Conservation (phyloP, 2,329 filamentous ascomycete species). For the Zalaria obscura region DNA sequence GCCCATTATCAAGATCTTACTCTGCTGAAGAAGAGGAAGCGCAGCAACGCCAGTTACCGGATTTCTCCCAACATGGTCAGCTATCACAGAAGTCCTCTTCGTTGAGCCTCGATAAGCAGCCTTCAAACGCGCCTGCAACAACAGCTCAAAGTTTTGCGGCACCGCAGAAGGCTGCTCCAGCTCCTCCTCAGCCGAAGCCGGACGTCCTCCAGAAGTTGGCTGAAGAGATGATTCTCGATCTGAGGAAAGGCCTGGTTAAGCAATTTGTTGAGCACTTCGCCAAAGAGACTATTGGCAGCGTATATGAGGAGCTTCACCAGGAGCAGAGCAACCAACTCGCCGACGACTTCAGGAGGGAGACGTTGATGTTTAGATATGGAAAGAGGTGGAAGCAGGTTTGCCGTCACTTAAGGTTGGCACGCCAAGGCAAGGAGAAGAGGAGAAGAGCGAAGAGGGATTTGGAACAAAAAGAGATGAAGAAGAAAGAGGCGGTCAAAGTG, state of each 20-base stretch:
- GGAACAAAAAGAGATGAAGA: slow-evolving; percentile 9
- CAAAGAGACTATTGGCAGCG: slow-evolving; percentile 18
- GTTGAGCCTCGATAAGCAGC: no score
- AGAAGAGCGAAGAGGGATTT: slow-evolving; percentile 5
- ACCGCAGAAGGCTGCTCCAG: slow-evolving; percentile 1
- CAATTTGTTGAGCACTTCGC: slow-evolving; percentile 29
- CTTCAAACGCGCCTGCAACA: no score
- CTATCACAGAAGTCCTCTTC: no score
- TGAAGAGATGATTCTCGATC: slow-evolving; percentile 21
- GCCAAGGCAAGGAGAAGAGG: slow-evolving; percentile 20
- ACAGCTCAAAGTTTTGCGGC: background rate
- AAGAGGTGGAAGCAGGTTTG: slow-evolving; percentile 22
- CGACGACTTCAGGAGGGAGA: slow-evolving; percentile 16
- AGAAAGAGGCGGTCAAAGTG: slow-evolving; percentile 10
- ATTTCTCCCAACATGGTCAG: no score
- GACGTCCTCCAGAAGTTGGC: slow-evolving; percentile 18
- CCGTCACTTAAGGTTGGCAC: slow-evolving; percentile 19
- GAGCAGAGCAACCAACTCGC: slow-evolving; percentile 15
- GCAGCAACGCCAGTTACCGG: no score
- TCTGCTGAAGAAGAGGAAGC: slow-evolving; percentile 6
- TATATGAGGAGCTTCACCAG: slow-evolving; percentile 17
- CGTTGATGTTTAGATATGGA: slow-evolving; percentile 21
- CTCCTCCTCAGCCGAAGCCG: slow-evolving; percentile 4
- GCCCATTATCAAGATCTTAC: slow-evolving; percentile 18
- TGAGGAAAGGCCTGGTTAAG: slow-evolving; percentile 25